Conservation (phyloP, 371 early-diverging fungal genomes). For the Entomophthora muscae region DNA sequence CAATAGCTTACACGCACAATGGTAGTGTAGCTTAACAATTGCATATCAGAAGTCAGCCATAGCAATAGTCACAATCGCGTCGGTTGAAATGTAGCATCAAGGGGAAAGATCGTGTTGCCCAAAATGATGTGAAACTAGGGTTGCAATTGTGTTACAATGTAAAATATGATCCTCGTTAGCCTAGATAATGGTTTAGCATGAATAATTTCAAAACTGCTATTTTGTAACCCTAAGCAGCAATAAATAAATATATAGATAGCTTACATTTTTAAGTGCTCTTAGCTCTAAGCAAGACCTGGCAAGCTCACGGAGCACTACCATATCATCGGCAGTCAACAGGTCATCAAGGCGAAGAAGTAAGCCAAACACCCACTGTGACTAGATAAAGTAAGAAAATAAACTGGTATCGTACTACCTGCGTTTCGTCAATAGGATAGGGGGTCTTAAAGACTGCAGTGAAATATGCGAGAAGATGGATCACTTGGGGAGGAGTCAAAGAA, state of each 20-base stretch:
- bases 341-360: background rate
- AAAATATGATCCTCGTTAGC: background rate
- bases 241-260: background rate
- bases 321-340: background rate
- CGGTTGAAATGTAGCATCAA: no score
- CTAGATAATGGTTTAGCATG: no score
- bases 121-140: constrained; percentile 1
- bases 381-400: background rate
- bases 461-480: background rate
- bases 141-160: constrained; percentile 1
- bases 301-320: background rate
- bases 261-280: background rate
- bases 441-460: background rate
- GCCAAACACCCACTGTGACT: background rate
- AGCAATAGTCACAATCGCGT: no score
- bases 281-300: background rate
- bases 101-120: background rate
- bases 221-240: no score
- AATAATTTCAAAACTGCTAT: no score
- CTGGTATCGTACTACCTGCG: background rate
- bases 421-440: background rate
- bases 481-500: background rate
- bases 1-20: no score
- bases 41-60: no score
- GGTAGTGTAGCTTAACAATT: no score